Conservation (phyloP, 495 filamentous ascomycete genomes). For the Tuber microsphaerosporum region DNA sequence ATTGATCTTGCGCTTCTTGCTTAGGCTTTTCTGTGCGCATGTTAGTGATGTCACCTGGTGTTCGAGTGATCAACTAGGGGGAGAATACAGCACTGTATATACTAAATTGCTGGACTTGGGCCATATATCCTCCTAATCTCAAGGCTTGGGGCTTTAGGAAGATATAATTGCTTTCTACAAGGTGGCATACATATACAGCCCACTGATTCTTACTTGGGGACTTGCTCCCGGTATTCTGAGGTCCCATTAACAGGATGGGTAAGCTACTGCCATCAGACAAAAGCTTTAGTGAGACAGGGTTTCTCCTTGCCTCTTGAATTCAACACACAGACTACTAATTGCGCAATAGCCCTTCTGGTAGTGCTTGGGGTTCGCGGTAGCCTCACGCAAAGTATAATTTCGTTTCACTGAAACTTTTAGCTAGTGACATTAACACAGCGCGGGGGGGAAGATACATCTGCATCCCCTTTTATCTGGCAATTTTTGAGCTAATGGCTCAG, state of each 20-base stretch:
- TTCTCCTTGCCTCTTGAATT: background rate
- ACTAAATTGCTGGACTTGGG: too few species aligned
- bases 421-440: background rate
- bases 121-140: too few species aligned
- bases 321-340: background rate
- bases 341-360: background rate
- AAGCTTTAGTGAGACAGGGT: background rate
- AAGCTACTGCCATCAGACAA: background rate
- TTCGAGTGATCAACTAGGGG: too few species aligned
- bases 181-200: background rate
- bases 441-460: too few species aligned
- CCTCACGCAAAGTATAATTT: background rate
- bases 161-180: background rate
- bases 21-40: too few species aligned
- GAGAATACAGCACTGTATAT: too few species aligned
- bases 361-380: background rate
- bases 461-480: background rate
- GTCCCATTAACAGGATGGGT: background rate
- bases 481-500: background rate
- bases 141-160: background rate
- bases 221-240: background rate
- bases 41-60: too few species aligned
- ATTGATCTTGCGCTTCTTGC: background rate
- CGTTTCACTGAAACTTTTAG: background rate
- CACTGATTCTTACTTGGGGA: background rate